Evolutionary conservation across 352 stramenopile species (phyloP).

Genomic region (Plasmopara halstedii): DNA sequence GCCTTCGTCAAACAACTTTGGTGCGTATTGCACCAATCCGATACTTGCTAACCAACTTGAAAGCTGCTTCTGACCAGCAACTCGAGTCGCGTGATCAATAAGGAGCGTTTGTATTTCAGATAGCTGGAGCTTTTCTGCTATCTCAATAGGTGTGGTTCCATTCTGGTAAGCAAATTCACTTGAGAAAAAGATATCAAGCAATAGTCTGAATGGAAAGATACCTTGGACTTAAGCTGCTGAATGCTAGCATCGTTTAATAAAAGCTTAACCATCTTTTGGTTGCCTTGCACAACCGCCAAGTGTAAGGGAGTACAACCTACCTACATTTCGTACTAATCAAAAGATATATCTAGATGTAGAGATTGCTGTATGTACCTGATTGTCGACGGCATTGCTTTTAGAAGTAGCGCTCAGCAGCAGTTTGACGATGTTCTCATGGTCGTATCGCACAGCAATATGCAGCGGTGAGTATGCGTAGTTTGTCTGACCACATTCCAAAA

Average conservation of each 20-base stretch:
- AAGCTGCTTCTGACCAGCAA: constrained; percentile 26
- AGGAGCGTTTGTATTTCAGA: constrained; percentile 28
- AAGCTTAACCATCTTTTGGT: constrained; percentile 36
- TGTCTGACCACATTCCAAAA: constrained; percentile 24
- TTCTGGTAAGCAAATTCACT: constrained; percentile 19
- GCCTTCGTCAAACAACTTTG: constrained; percentile 37
- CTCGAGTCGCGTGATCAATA: constrained; percentile 27
- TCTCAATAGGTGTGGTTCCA: constrained; percentile 49
- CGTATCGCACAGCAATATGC: constrained; percentile 60
- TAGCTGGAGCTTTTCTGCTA: constrained; percentile 36
- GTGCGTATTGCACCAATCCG: constrained; percentile 55
- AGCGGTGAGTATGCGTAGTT: constrained; percentile 56
- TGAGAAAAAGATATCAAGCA: too few species aligned
- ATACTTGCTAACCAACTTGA: constrained; percentile 64
- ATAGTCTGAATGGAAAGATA: constrained; percentile 6
- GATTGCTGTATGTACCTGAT: constrained; percentile 17
- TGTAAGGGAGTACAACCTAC: constrained; percentile 49
- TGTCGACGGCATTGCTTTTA: constrained; percentile 20
- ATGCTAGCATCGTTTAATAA: constrained; percentile 37
- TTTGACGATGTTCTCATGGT: constrained; percentile 44
- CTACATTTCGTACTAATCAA: constrained; percentile 26
- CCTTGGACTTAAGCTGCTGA: constrained; percentile 37
- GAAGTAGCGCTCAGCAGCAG: constrained; percentile 27
- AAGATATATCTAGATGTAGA: background rate
- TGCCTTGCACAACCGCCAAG: constrained; percentile 49